Conservation (phyloP, 768 basidiomycete species). For the Leccinum ochraceum region DNA sequence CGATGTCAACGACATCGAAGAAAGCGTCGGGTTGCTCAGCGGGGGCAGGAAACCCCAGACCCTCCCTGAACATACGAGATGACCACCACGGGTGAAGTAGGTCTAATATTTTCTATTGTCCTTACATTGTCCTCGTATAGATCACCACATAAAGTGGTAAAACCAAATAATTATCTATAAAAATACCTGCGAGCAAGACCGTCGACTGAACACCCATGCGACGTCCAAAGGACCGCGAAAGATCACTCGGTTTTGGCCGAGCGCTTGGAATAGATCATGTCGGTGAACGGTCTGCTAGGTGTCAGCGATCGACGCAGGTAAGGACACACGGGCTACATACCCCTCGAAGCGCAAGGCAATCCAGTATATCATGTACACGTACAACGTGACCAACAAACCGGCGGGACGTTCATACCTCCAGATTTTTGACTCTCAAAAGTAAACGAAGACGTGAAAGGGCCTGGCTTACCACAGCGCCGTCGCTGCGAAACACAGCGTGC, state of each 20-base stretch:
- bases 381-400: slow-evolving; percentile 75
- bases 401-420: slow-evolving; percentile 82
- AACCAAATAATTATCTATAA: neutral
- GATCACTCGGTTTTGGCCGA: slow-evolving; percentile 22
- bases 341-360: slow-evolving; percentile 90
- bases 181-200: neutral
- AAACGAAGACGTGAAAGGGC: slow-evolving; percentile 1
- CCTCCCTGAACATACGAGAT: neutral
- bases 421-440: neutral
- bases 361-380: slow-evolving; percentile 82
- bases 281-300: slow-evolving; percentile 64
- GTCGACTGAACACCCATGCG: neutral
- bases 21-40: slow-evolving; percentile 18
- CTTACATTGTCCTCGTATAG: neutral
- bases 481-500: slow-evolving; percentile 86
- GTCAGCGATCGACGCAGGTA: slow-evolving; percentile 2
- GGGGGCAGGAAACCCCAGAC: slow-evolving; percentile 15
- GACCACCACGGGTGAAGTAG: neutral
- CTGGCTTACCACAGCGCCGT: slow-evolving; percentile 78
- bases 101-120: neutral
- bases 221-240: neutral
- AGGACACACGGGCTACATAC: slow-evolving; percentile 45
- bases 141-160: neutral
- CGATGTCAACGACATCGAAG: slow-evolving; percentile 18
- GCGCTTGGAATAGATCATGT: slow-evolving; percentile 75